phyloP scores from a whole-genome alignment of 768 basidiomycete genomes.

The Mycena epipterygia region DNA sequence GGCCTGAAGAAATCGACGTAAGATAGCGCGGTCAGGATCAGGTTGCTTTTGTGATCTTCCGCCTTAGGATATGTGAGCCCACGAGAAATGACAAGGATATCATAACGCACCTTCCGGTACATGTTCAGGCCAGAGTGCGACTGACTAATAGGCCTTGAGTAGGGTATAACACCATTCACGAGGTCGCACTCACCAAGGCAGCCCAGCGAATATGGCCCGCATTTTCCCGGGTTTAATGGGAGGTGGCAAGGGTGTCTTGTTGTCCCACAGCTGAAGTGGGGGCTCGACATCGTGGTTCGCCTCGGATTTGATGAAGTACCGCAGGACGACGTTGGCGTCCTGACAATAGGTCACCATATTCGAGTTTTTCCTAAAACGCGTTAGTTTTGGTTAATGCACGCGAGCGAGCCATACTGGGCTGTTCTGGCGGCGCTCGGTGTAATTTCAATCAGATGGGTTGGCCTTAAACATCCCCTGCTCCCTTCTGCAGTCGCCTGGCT shows the following conservation, averaged over 20 bases:
- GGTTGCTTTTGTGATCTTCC: slow-evolving; percentile 75
- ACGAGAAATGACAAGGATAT: background rate
- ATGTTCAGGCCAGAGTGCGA: slow-evolving; percentile 82
- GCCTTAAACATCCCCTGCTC: slow-evolving; percentile 61
- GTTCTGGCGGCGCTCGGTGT: slow-evolving; percentile 82
- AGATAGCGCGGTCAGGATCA: slow-evolving; percentile 73
- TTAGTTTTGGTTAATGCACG: background rate
- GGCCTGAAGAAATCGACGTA: slow-evolving; percentile 64
- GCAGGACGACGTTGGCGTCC: slow-evolving; percentile 75
- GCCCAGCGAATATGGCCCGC: slow-evolving; percentile 76
- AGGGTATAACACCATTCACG: background rate
- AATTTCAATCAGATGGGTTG: slow-evolving; percentile 80
- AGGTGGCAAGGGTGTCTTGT: slow-evolving; percentile 53
- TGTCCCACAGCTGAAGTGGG: slow-evolving; percentile 57
- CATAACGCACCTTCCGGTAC: slow-evolving; percentile 58
- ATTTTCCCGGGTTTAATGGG: slow-evolving; percentile 67
- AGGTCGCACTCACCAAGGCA: slow-evolving; percentile 72
- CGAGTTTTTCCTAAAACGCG: slow-evolving; percentile 62
- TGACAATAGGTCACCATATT: slow-evolving; percentile 74
- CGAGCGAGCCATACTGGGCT: slow-evolving; percentile 56
- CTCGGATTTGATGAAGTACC: slow-evolving; percentile 68
- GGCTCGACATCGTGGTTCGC: slow-evolving; percentile 54
- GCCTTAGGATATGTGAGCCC: slow-evolving; percentile 44
- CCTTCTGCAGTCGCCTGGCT: slow-evolving; percentile 68
- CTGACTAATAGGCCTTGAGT: slow-evolving; percentile 61